Percentiles rank a stretch among this genome's conserved stretches.
Evolutionary conservation across 1,284 basidiomycete genomes (phyloP).

Genomic region (Xerocomus nothofagi): DNA sequence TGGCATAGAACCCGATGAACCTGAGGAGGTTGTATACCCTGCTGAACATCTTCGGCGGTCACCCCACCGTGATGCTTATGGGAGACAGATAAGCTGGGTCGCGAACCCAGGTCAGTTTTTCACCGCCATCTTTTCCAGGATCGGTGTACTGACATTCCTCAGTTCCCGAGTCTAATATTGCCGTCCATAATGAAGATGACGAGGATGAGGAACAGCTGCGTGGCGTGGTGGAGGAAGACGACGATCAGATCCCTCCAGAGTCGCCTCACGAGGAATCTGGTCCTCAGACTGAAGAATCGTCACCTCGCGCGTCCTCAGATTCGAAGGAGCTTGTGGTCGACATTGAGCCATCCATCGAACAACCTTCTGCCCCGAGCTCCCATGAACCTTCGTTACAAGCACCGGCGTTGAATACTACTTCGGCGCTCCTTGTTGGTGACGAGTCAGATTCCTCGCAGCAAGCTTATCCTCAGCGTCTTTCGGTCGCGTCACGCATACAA

Average conservation of each 20-base stretch:
- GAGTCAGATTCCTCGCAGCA: constrained; percentile 48
- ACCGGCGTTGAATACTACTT: constrained; percentile 44
- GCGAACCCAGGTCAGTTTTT: constrained; percentile 60
- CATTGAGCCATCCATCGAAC: constrained; percentile 56
- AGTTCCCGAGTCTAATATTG: constrained; percentile 60
- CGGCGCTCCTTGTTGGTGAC: constrained; percentile 42
- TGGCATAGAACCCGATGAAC: constrained; percentile 32
- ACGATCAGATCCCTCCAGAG: constrained; percentile 45
- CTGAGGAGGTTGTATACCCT: constrained; percentile 56
- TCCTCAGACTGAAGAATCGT: constrained; percentile 44
- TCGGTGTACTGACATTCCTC: constrained; percentile 11
- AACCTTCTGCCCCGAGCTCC: constrained; percentile 43
- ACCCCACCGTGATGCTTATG: constrained; percentile 46
- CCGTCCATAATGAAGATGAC: constrained; percentile 58
- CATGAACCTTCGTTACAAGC: constrained; percentile 53
- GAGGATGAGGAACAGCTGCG: constrained; percentile 41
- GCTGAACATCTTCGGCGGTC: constrained; percentile 49
- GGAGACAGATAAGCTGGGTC: constrained; percentile 75
- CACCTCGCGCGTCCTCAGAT: constrained; percentile 51
- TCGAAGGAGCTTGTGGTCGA: constrained; percentile 59
- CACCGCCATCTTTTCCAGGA: constrained; percentile 1
- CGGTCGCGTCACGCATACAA: constrained; percentile 58
- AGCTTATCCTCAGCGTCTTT: constrained; percentile 56
- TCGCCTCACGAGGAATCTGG: constrained; percentile 39
- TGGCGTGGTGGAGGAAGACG: constrained; percentile 35